Conservation (phyloP, 768 basidiomycete genomes). For the Candolleomyces aberdarensis region DNA sequence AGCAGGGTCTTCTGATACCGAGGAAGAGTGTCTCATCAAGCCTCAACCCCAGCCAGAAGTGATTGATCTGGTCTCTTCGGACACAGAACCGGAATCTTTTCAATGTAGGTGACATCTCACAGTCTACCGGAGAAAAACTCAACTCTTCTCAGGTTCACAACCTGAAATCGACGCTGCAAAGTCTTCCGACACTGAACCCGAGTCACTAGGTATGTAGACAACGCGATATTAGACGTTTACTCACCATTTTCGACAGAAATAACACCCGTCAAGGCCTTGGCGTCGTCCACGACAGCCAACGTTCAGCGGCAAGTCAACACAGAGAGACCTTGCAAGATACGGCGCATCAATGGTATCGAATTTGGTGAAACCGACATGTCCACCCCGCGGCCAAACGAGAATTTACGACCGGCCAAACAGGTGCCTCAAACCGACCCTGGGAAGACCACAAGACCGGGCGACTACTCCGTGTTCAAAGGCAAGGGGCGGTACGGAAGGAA, state of each 20-base stretch:
- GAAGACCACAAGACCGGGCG: neutral
- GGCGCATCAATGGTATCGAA: neutral
- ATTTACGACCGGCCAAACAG: neutral
- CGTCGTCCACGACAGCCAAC: slow-evolving; percentile 2
- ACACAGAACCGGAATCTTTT: slow-evolving; percentile 14
- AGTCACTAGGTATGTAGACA: slow-evolving; percentile 6
- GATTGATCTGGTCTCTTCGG: slow-evolving; percentile 4
- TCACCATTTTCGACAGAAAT: neutral
- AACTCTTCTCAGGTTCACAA: neutral
- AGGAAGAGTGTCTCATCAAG: neutral
- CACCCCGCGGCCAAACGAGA: slow-evolving; percentile 5
- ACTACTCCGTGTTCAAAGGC: slow-evolving; percentile 11
- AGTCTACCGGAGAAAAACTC: neutral
- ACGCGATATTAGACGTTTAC: neutral
- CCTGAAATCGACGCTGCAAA: neutral
- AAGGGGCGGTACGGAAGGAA: slow-evolving; percentile 12
- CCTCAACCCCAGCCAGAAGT: neutral
- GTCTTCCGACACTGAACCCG: slow-evolving; percentile 11
- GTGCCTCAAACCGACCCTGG: slow-evolving; percentile 4
- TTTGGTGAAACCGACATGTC: neutral
- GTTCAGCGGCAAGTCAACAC: neutral
- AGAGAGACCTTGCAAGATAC: slow-evolving; percentile 6
- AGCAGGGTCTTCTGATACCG: neutral
- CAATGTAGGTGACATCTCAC: slow-evolving; percentile 3
- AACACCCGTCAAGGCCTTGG: neutral